A percentile compares a stretch with the other conserved stretches of the same genome.
Conservation (phyloP, 2,329 filamentous ascomycete genomes). For the Microcera coccophila region DNA sequence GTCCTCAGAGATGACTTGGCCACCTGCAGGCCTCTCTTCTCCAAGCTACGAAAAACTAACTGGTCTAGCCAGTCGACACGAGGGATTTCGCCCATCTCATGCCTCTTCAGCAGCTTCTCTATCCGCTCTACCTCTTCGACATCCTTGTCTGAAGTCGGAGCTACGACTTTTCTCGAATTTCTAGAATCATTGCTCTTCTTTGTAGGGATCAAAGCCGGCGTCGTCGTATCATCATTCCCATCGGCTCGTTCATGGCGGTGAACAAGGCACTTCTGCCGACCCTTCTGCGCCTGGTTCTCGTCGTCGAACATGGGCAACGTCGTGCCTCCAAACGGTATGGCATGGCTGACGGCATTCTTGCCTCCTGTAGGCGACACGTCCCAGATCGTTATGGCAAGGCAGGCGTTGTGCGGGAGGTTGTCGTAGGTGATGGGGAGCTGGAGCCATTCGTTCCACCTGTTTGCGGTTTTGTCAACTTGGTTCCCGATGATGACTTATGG, state of each 20-base stretch:
- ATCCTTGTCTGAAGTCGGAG: slow-evolving; percentile 61
- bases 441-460: slow-evolving; percentile 94
- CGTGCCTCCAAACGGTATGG: slow-evolving; percentile 89
- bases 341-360: slow-evolving; percentile 65
- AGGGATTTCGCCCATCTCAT: slow-evolving; percentile 95
- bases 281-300: slow-evolving; percentile 87
- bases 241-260: slow-evolving; percentile 81
- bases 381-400: slow-evolving; percentile 91
- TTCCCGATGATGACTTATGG: too few species aligned
- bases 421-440: slow-evolving; percentile 80
- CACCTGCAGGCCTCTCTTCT: slow-evolving; percentile 66
- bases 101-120: slow-evolving; percentile 89
- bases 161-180: slow-evolving; percentile 46
- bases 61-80: slow-evolving; percentile 94
- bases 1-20: slow-evolving; percentile 61
- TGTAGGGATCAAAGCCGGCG: slow-evolving; percentile 61
- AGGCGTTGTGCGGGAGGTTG: slow-evolving; percentile 73
- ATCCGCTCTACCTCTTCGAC: slow-evolving; percentile 83
- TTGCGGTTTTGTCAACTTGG: too few species aligned
- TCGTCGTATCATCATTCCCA: slow-evolving; percentile 74
- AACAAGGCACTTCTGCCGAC: slow-evolving; percentile 84
- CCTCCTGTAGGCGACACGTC: slow-evolving; percentile 80
- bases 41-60: slow-evolving; percentile 84
- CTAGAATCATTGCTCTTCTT: slow-evolving; percentile 51
- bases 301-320: slow-evolving; percentile 89